A percentile compares a stretch with the other conserved stretches of the same genome.
These are phyloP conservation scores for Solanum sitiens DNA, from an alignment of 257 asterid species.

Conservation along the genomic window DNA sequence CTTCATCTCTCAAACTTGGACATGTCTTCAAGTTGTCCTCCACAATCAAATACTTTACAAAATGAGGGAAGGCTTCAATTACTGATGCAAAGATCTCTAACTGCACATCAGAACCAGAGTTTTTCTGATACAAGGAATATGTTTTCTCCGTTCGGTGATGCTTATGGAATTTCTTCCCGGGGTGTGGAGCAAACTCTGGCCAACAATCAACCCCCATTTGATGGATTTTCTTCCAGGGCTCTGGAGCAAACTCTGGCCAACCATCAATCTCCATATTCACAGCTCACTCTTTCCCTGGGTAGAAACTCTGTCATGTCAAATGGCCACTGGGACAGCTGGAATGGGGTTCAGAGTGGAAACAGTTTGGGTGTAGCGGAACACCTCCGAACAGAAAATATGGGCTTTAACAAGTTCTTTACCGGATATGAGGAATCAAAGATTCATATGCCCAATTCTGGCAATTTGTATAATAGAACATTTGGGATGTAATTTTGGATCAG, in stretches of 20 bases:
- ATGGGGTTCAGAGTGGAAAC: constrained; percentile 52
- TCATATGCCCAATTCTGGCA: constrained; percentile 57
- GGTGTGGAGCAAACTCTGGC: constrained; percentile 45
- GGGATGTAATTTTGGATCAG: constrained; percentile 40
- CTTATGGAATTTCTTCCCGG: constrained; percentile 58
- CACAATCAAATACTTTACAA: constrained; percentile 41
- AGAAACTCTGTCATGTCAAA: constrained; percentile 48
- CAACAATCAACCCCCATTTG: constrained; percentile 28
- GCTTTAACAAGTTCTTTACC: constrained; percentile 30
- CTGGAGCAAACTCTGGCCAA: constrained; percentile 50
- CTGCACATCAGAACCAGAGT: constrained; percentile 65
- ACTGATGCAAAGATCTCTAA: constrained; percentile 49
- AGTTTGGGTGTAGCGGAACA: constrained; percentile 58
- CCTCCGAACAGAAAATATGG: constrained; percentile 51
- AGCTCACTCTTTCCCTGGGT: constrained; percentile 43
- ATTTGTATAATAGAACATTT: constrained; percentile 51
- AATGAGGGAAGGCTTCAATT: constrained; percentile 58
- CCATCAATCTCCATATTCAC: constrained; percentile 52
- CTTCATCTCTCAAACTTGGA: constrained; percentile 43
- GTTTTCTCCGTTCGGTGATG: constrained; percentile 37
- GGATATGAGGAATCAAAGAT: constrained; percentile 76
- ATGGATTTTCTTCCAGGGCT: neutral
- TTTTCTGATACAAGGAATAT: constrained; percentile 28
- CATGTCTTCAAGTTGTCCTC: constrained; percentile 40
- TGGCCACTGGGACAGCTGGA: constrained; percentile 88